Conservation (phyloP, 139 green algal species). For the Volvox reticuliferus region DNA sequence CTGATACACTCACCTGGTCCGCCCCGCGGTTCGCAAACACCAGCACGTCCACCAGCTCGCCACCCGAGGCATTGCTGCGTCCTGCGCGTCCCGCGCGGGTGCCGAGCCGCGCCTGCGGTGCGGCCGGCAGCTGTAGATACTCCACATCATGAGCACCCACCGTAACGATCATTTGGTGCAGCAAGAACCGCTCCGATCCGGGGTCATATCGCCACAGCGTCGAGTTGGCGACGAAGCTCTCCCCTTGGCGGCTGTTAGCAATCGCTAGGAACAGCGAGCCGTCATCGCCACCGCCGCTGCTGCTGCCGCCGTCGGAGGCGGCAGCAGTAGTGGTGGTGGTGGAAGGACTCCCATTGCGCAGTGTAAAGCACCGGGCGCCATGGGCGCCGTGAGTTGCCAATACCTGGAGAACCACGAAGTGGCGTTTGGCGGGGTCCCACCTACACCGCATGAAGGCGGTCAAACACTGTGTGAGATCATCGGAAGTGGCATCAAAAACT, state of each 20-base stretch:
- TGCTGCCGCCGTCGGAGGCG: background rate
- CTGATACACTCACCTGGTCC: background rate
- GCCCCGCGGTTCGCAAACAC: conserved; percentile 34
- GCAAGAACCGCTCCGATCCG: background rate
- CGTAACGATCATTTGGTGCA: conserved; percentile 9
- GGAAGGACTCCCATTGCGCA: background rate
- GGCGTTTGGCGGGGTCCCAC: background rate
- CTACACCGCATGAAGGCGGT: background rate
- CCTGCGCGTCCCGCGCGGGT: background rate
- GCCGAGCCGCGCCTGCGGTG: background rate
- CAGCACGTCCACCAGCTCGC: conserved; percentile 1
- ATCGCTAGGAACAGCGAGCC: conserved; percentile 21
- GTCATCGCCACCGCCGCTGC: background rate
- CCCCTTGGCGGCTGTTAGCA: conserved; percentile 5
- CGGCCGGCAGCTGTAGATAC: background rate
- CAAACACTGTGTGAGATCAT: too few species aligned
- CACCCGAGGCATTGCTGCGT: background rate
- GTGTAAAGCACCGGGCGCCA: conserved; percentile 15
- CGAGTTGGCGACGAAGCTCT: conserved; percentile 1
- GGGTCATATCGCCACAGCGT: conserved; percentile 22
- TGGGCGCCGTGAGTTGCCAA: conserved; percentile 14
- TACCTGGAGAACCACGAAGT: conserved; percentile 27
- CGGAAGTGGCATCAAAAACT: too few species aligned
- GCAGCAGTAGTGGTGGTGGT: too few species aligned
- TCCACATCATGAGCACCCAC: conserved; percentile 31